Base-by-base conservation (phyloP, 2,329 filamentous ascomycete species). In the Simplicillium aogashimaense region DNA sequence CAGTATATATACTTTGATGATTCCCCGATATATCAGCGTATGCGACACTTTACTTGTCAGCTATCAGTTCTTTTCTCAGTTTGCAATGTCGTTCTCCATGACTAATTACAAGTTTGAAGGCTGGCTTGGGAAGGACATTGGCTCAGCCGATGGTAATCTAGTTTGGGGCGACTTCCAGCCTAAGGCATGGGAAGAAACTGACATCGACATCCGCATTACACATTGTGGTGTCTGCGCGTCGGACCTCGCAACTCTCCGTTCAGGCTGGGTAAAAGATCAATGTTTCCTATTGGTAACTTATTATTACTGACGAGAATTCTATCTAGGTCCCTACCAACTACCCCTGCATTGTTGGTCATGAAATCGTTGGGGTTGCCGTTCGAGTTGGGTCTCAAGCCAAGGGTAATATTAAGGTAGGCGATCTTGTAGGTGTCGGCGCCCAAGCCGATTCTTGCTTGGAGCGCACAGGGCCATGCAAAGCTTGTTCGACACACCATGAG, bases 221-320 rank as follows among this genome's bases (percentile, higher is more conserved):
- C 77, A 82, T 61, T 82, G 76, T 51, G 78, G 79, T 44, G 70
- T 83, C 46, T 83, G 79, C 53, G 78, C 75, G 40, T 72, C 70
- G 1, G 78, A 82, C 47, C 37, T 81, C 29, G 76, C 81, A 58
- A 70, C 63, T 4, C 61, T 81, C 3, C 65, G 69, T 29, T 74
- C 71, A 2, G 76, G 70, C 36, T 76, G 72, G 72, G n/a, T n/a
- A n/a, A n/a, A n/a, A n/a, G n/a, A n/a, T n/a, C n/a, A n/a, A n/a
- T n/a, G n/a, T n/a, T n/a, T n/a, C n/a, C n/a, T n/a, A n/a, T n/a
- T n/a, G n/a, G n/a, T n/a, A n/a, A n/a, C n/a, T n/a, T n/a, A n/a
- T n/a, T n/a, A n/a, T n/a, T n/a, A n/a, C n/a, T n/a, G n/a, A n/a
- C n/a, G n/a, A n/a, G n/a, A n/a, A n/a, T n/a, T n/a, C n/a, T n/a